Conservation (phyloP, 2,329 filamentous ascomycete species). For the Fusarium tupiense region DNA sequence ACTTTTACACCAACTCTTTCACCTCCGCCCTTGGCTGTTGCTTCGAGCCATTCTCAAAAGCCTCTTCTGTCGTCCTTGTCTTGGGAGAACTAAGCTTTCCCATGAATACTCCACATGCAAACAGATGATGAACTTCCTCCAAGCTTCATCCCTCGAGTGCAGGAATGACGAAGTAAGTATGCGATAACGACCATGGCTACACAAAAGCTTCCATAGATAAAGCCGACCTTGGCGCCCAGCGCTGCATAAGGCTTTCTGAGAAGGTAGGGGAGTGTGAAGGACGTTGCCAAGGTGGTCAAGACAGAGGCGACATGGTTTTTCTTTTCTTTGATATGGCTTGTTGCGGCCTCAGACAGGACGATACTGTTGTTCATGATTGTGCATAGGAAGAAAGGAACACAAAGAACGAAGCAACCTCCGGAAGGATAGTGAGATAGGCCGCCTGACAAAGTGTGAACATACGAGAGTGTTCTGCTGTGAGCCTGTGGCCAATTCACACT, state of each 20-base stretch:
- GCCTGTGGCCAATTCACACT: no score
- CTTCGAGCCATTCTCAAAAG: background rate
- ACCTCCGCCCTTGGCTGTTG: background rate
- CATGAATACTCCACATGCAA: slow-evolving; percentile 28
- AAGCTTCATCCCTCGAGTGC: slow-evolving; percentile 65
- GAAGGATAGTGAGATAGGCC: no score
- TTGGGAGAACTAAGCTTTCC: background rate
- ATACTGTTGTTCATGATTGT: slow-evolving; percentile 44
- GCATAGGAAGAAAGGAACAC: slow-evolving; percentile 40
- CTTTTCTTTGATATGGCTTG: slow-evolving; percentile 45
- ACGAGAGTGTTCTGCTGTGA: background rate
- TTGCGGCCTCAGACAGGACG: slow-evolving; percentile 39
- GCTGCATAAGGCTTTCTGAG: slow-evolving; percentile 48
- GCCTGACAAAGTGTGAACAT: rapidly evolving
- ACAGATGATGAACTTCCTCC: slow-evolving; percentile 61
- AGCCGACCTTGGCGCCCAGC: slow-evolving; percentile 50
- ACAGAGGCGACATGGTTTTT: slow-evolving; percentile 44
- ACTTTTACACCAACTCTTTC: background rate
- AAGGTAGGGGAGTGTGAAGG: slow-evolving; percentile 51
- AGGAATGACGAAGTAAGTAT: slow-evolving; percentile 57
- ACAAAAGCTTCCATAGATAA: slow-evolving; percentile 49
- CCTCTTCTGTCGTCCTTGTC: background rate
- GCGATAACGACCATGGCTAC: background rate
- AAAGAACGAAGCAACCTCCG: slow-evolving; percentile 43
- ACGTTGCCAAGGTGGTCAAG: slow-evolving; percentile 45